Percentiles rank a stretch among this genome's conserved stretches.
Conservation (phyloP, 257 asterid species). For the Fraxinus cuspidata region DNA sequence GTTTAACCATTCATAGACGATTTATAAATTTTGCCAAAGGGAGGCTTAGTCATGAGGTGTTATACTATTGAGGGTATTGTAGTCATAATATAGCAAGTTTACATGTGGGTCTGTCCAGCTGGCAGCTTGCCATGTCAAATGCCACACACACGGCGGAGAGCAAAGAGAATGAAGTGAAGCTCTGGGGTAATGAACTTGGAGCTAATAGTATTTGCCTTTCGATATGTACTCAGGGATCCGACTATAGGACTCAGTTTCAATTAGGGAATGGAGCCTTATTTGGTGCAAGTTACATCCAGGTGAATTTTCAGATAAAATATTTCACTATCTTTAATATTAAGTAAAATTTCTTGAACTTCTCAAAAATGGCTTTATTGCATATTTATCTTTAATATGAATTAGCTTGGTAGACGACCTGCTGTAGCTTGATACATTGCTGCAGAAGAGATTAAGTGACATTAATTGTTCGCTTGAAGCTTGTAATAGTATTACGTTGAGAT, state of each 20-base stretch:
- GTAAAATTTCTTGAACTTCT: not conserved
- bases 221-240: conserved; percentile 64
- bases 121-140: conserved; percentile 2
- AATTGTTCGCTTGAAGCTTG: not conserved
- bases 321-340: not conserved
- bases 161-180: conserved; percentile 11
- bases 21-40: too few relatives aligned
- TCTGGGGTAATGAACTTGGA: conserved; percentile 15
- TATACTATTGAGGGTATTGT: not conserved
- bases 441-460: not conserved
- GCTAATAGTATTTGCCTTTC: conserved; percentile 25
- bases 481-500: not conserved
- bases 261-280: conserved; percentile 83
- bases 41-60: not conserved
- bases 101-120: conserved; percentile 1
- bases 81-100: not conserved
- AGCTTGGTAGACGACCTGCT: not conserved
- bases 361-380: not conserved
- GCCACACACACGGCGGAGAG: not conserved
- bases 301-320: conserved; percentile 34
- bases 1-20: too few relatives aligned
- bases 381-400: not conserved
- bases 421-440: not conserved
- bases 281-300: conserved; percentile 96
- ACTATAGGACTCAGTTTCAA: conserved; percentile 81